A percentile compares a stretch with the other conserved stretches of the same genome.
Conservation (phyloP, 2,329 filamentous ascomycete species). For the Hymenoscyphus fraxineus region DNA sequence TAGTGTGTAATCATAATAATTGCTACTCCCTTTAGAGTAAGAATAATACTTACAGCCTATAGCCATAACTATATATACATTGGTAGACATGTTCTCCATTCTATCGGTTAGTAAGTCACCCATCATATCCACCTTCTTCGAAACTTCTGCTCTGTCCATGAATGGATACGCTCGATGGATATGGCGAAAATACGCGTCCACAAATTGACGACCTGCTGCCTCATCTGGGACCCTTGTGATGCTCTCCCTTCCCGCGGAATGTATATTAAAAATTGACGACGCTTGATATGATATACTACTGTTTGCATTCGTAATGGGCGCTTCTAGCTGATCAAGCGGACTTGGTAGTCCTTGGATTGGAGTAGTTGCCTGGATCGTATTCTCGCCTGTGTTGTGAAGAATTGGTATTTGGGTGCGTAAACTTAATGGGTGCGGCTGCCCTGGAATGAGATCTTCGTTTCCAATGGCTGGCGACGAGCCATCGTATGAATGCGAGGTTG, state of each 20-base stretch:
- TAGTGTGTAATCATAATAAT: neutral
- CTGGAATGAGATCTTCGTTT: neutral
- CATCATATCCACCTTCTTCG: neutral
- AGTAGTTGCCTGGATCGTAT: neutral
- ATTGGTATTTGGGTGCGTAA: neutral
- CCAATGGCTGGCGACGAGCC: neutral
- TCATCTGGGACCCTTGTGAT: neutral
- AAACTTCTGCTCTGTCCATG: neutral
- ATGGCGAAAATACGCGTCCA: constrained; percentile 6
- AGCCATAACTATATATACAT: constrained; percentile 1
- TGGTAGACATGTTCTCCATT: constrained; percentile 1
- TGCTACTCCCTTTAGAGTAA: neutral
- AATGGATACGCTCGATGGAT: constrained; percentile 3
- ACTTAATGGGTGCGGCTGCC: neutral
- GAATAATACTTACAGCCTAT: neutral
- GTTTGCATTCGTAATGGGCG: neutral
- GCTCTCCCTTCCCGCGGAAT: neutral
- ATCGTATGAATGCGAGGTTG: neutral
- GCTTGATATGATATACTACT: neutral
- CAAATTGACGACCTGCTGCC: constrained; percentile 2
- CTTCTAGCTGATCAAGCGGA: neutral
- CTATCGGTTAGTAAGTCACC: neutral
- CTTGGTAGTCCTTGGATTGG: neutral
- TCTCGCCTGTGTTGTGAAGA: neutral
- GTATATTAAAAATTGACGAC: neutral